Evolutionary conservation across 768 basidiomycete genomes (phyloP).

Genomic region (Macrolepiota albuminosa): DNA sequence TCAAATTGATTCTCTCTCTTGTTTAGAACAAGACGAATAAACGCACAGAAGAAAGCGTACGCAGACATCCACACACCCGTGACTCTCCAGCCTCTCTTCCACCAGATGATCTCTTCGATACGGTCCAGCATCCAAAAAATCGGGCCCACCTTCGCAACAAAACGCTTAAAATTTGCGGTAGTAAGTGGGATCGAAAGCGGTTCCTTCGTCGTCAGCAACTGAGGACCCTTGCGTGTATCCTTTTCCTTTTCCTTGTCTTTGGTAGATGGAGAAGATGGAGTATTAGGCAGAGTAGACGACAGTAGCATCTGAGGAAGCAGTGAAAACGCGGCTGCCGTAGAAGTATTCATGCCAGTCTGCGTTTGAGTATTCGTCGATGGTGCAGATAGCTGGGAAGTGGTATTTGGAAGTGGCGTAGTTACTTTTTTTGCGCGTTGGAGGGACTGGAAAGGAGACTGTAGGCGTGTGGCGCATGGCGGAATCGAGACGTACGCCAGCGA

Average conservation of each 20-base stretch:
- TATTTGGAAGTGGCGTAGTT: constrained; percentile 30
- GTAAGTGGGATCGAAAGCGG: constrained; percentile 75
- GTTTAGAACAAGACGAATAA: background rate
- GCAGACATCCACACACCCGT: constrained; percentile 72
- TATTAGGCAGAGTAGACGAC: constrained; percentile 20
- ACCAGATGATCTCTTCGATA: constrained; percentile 78
- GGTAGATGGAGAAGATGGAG: constrained; percentile 5
- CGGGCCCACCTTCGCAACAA: constrained; percentile 70
- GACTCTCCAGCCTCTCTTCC: constrained; percentile 71
- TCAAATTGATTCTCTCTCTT: background rate
- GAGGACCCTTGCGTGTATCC: constrained; percentile 14
- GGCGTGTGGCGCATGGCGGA: constrained; percentile 37
- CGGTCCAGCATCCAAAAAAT: constrained; percentile 91
- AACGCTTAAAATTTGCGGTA: constrained; percentile 76
- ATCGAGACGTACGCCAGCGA: constrained; percentile 46
- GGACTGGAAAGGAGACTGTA: constrained; percentile 16
- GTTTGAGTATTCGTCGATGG: constrained; percentile 17
- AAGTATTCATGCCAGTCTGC: constrained; percentile 17
- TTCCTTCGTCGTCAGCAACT: constrained; percentile 53
- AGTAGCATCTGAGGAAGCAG: constrained; percentile 37
- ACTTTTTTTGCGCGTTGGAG: constrained; percentile 38
- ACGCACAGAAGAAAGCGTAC: constrained; percentile 78
- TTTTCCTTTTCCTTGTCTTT: constrained; percentile 17
- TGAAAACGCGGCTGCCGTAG: constrained; percentile 25
- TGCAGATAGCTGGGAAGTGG: background rate